A percentile compares a stretch with the other conserved stretches of the same genome.
Conservation (phyloP, 768 basidiomycete species). For the Leccinum aurantiacum region DNA sequence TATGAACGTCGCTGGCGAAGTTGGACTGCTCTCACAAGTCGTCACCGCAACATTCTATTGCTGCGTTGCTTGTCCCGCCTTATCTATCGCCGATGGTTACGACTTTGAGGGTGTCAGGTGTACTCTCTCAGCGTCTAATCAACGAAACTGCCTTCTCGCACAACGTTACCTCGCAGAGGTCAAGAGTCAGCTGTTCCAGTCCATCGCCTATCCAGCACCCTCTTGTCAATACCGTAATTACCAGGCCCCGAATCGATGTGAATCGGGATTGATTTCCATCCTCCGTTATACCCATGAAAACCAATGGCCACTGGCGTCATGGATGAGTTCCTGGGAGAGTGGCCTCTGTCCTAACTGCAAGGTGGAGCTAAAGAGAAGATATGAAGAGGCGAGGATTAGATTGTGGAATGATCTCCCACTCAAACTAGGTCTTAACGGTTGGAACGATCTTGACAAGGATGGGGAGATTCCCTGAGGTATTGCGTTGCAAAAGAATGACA, state of each 20-base stretch:
- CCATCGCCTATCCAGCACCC: background rate
- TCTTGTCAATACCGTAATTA: background rate
- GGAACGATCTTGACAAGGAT: conserved; percentile 9
- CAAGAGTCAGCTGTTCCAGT: background rate
- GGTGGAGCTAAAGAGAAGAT: background rate
- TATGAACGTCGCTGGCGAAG: conserved; percentile 17
- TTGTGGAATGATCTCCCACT: conserved; percentile 6
- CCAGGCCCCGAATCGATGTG: background rate
- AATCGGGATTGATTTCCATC: background rate
- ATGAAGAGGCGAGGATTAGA: background rate
- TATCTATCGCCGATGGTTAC: conserved; percentile 12
- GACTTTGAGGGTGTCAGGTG: background rate
- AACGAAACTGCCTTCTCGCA: conserved; percentile 3
- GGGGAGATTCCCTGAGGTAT: background rate
- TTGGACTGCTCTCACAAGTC: conserved; percentile 3
- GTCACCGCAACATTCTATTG: conserved; percentile 3
- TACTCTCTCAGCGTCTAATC: background rate
- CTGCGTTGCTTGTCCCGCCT: conserved; percentile 10
- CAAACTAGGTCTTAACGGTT: conserved; percentile 3
- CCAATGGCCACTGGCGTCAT: background rate
- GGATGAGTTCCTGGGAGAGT: conserved; percentile 1
- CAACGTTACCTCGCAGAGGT: background rate
- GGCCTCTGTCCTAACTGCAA: background rate
- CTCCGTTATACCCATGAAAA: background rate
- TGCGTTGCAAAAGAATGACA: background rate